Evolutionary conservation across 73 alveolate species (phyloP), one percentile per base, ranked within the genome.

Genomic region (Paramecium tetraurelia): DNA sequence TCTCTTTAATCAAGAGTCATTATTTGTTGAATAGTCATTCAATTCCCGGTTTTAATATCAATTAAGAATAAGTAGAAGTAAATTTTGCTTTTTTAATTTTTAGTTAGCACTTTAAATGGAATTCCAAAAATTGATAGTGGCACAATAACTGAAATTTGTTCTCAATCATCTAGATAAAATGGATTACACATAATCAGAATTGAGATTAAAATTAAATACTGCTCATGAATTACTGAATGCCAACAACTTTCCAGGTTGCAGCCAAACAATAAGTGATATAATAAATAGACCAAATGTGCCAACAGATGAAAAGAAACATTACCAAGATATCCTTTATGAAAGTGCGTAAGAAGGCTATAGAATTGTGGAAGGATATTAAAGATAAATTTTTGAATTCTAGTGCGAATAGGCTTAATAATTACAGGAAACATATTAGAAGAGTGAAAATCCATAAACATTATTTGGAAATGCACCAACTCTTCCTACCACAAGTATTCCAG

Each of bases 381-480:
- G 90, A 80, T 40, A 80, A 48, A 80, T 80, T 44, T 80, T 80
- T 80, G 90, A 80, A 80, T 80, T 80, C 57, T 46, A 80, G 29
- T 80, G 90, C 46, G 90, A 80, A 41, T 46, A 80, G 27, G 90
- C 90, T 2, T 31, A 18, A 80, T 20, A 41, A 80, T 21, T 80
- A 58, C 24, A 80, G 29, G 90, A 80, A 5, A 80, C 90, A 10
- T 80, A 80, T 80, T 46, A 80, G 33, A 80, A 80, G 29, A 44
- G 76, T 44, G 90, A 80, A 35, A 80, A 80, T 40, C 90, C 90
- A 11, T 24, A 41, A 43, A 41, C 46, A 1, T 46, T 80, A 4
- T 80, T 80, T 80, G 90, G 90, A 11, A 44, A 80, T 41, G 90
- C 90, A 41, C 90, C 90, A 41, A 80, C 90, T 80, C 33, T 80